Evolutionary conservation across 2,329 filamentous ascomycete genomes (phyloP).

Genomic region (Rhynchosporium secalis): DNA sequence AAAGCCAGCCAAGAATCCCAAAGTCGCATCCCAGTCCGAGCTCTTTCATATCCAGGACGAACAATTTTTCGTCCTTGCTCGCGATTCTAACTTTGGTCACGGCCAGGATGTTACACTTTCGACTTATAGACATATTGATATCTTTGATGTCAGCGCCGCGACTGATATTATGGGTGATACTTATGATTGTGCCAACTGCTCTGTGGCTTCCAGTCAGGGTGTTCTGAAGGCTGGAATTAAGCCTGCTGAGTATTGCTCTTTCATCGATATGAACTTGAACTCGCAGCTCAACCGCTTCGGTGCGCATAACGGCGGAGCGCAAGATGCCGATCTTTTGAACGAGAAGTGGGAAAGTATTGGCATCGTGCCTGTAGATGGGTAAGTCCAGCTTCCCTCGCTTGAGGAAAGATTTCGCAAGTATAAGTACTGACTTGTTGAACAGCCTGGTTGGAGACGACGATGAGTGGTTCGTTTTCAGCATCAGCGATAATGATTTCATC

Average conservation of each 20-base stretch:
- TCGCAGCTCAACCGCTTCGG: slow-evolving; percentile 64
- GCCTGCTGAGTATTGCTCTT: slow-evolving; percentile 63
- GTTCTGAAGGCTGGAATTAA: slow-evolving; percentile 54
- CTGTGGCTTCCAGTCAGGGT: slow-evolving; percentile 47
- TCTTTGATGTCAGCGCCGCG: slow-evolving; percentile 63
- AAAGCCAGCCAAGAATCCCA: slow-evolving; percentile 46
- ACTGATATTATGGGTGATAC: slow-evolving; percentile 57
- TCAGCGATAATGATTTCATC: slow-evolving; percentile 75
- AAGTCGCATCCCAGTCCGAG: slow-evolving; percentile 67
- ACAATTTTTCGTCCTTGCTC: slow-evolving; percentile 66
- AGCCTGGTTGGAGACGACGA: slow-evolving; percentile 45
- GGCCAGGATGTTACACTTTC: slow-evolving; percentile 54
- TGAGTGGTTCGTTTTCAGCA: slow-evolving; percentile 66
- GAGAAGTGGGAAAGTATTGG: slow-evolving; percentile 77
- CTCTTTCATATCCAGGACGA: slow-evolving; percentile 62
- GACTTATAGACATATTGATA: slow-evolving; percentile 67
- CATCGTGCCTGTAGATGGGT: slow-evolving; percentile 57
- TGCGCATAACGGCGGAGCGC: slow-evolving; percentile 65
- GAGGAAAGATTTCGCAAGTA: background rate
- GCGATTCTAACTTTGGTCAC: slow-evolving; percentile 61
- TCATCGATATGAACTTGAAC: slow-evolving; percentile 69
- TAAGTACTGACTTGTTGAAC: background rate
- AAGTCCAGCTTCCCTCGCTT: background rate
- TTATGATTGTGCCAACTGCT: slow-evolving; percentile 44
- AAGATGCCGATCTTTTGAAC: slow-evolving; percentile 61